A percentile compares a stretch with the other conserved stretches of the same genome.
phyloP scores from a whole-genome alignment of 2,329 filamentous ascomycete species.

The Penicillium sp. region DNA sequence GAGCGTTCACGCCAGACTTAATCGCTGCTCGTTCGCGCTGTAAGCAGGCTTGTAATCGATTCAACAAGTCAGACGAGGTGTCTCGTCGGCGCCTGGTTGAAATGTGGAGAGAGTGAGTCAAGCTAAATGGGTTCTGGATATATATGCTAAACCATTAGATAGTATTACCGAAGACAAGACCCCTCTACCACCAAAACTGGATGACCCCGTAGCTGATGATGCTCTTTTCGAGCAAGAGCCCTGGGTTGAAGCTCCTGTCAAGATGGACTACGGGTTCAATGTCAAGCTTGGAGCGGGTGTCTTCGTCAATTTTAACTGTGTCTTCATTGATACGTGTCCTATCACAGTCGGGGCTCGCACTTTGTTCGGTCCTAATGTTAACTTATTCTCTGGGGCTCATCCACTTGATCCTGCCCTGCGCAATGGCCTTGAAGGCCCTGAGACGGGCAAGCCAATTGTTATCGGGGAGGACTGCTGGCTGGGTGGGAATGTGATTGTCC shows the following conservation, averaged over 20 bases:
- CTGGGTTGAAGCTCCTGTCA: conserved; percentile 68
- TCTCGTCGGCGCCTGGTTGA: conserved; percentile 62
- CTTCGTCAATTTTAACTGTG: conserved; percentile 73
- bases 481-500: conserved; percentile 66
- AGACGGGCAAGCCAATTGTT: conserved; percentile 68
- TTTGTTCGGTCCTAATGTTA: conserved; percentile 74
- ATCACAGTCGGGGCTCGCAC: conserved; percentile 75
- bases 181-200: conserved; percentile 60
- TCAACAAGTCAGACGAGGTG: conserved; percentile 62
- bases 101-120: conserved; percentile 67
- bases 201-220: conserved; percentile 63
- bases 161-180: conserved; percentile 63
- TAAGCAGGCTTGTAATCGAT: conserved; percentile 58
- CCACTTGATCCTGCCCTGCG: conserved; percentile 72
- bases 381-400: conserved; percentile 72
- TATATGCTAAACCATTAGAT: conserved; percentile 6
- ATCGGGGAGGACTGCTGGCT: conserved; percentile 83
- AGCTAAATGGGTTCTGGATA: not conserved
- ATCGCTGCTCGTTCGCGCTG: conserved; percentile 63
- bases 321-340: conserved; percentile 72
- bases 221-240: conserved; percentile 62
- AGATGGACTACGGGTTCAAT: conserved; percentile 76
- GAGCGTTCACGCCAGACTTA: conserved; percentile 69
- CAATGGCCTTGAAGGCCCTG: conserved; percentile 72
- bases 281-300: conserved; percentile 67